Evolutionary conservation across 768 basidiomycete species (phyloP).

Genomic region (Rhizopogon vinicolor): DNA sequence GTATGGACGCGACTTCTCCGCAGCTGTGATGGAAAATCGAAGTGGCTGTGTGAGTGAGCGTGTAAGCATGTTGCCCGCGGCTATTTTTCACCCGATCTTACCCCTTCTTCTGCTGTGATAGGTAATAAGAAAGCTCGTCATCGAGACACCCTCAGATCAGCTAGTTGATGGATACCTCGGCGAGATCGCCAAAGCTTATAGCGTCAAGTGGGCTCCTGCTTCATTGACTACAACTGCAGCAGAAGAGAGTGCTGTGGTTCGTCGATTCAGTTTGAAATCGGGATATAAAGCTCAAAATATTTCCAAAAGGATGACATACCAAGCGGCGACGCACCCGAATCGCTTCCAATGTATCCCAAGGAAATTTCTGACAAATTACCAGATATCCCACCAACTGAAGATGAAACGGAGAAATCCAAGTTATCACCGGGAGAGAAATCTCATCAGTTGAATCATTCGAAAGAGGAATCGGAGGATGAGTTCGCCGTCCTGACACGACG

Average conservation of each 20-base stretch:
- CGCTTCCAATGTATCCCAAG: conserved; percentile 25
- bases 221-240: conserved; percentile 21
- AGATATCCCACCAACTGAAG: conserved; percentile 48
- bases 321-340: conserved; percentile 7
- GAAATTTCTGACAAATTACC: conserved; percentile 37
- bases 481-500: conserved; percentile 74
- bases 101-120: conserved; percentile 22
- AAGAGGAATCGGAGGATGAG: conserved; percentile 48
- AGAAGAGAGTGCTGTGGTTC: conserved; percentile 36
- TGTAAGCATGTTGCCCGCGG: conserved; percentile 38
- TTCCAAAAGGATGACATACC: conserved; percentile 1
- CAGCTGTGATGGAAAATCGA: conserved; percentile 82
- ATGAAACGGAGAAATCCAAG: conserved; percentile 30
- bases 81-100: background rate
- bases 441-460: background rate
- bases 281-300: background rate
- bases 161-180: conserved; percentile 85
- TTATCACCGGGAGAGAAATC: conserved; percentile 3
- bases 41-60: conserved; percentile 79
- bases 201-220: conserved; percentile 59
- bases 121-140: conserved; percentile 71
- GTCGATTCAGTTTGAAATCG: conserved; percentile 8
- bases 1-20: conserved; percentile 86
- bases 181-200: conserved; percentile 89
- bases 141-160: conserved; percentile 63